Base-by-base conservation (phyloP, 192 early-diverging fungal species). In the Coemansia sp. region DNA sequence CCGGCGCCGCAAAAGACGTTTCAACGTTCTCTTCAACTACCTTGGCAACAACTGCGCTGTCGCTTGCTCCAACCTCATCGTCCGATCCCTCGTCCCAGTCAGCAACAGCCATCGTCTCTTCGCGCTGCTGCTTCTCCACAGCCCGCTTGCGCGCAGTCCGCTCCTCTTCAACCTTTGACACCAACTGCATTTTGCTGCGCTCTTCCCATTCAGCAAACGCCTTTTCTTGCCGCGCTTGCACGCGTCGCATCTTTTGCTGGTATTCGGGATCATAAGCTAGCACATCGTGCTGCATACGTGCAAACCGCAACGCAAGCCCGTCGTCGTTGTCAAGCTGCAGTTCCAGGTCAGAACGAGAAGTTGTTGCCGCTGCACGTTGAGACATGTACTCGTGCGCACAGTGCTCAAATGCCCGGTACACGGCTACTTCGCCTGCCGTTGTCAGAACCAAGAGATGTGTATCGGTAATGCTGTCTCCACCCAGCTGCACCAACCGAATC, bases 71-170 rank as follows among this genome's bases (percentile, higher is more conserved):
- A 2, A 21, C n/a, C 23, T 64, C 74, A 16, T 61, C 69, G 0
- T 71, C 74, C n/a, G 69, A 71, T 22, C 66, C 69, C 1, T 78
- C 76, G 56, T 64, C 71, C 76, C 76, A 78, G 45, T 78, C 76
- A 14, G 66, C 76, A 11, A 63, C 55, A 17, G 60, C 67, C 19
- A 51, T 48, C 8, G 29, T 35, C 6, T 79, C 71, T n/a, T 73
- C 71, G 29, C 58, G 71, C 41, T 62, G 64, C 57, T 61, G 63
- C 54, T 63, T 66, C 25, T 43, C 64, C 6, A 51, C 27, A 2
- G 67, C 71, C 9, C 62, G 66, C 56, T 62, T 62, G 2, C 54
- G 48, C 26, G 62, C 65, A 41, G 35, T 37, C 3, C 45, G 27
- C 53, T 65, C 62, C 31, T 37, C 67, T 22, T 50, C 38, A 17